A percentile compares a stretch with the other conserved stretches of the same genome.
These are phyloP conservation scores for Yamadazyma phyllophila DNA, from an alignment of 805 yeast species.

Conservation along the genomic window DNA sequence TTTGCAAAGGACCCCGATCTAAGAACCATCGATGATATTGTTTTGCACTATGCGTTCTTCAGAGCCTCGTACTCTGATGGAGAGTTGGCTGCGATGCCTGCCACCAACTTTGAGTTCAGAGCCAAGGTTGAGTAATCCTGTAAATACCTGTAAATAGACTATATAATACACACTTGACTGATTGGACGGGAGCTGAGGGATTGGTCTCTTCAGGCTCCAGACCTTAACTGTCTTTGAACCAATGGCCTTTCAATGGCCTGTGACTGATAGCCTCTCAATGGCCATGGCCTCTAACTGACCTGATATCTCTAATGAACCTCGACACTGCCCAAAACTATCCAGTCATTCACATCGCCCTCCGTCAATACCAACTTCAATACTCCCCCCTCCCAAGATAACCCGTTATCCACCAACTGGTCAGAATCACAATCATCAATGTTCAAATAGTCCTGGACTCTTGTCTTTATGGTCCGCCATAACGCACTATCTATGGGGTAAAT, in stretches of 20 bases:
- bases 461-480: constrained; percentile 57
- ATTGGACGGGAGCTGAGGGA: too few relatives aligned
- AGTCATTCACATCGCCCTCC: constrained; percentile 67
- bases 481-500: constrained; percentile 67
- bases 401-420: constrained; percentile 29
- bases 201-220: too few relatives aligned
- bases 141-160: constrained; percentile 1
- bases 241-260: too few relatives aligned
- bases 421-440: constrained; percentile 46
- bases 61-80: constrained; percentile 50
- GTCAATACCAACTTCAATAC: constrained; percentile 65
- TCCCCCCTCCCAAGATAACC: constrained; percentile 65
- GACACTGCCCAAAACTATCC: constrained; percentile 62
- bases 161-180: not conserved
- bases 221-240: too few relatives aligned
- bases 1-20: constrained; percentile 60
- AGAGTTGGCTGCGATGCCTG: constrained; percentile 35
- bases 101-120: constrained; percentile 1
- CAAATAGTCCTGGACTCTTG: constrained; percentile 64
- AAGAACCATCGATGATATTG: constrained; percentile 87
- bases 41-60: constrained; percentile 90
- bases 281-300: not conserved
- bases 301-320: constrained; percentile 30
- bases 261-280: too few relatives aligned
- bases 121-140: not conserved